Base-by-base conservation (phyloP, 75 land plant genomes). In the Larix kaempferi region DNA sequence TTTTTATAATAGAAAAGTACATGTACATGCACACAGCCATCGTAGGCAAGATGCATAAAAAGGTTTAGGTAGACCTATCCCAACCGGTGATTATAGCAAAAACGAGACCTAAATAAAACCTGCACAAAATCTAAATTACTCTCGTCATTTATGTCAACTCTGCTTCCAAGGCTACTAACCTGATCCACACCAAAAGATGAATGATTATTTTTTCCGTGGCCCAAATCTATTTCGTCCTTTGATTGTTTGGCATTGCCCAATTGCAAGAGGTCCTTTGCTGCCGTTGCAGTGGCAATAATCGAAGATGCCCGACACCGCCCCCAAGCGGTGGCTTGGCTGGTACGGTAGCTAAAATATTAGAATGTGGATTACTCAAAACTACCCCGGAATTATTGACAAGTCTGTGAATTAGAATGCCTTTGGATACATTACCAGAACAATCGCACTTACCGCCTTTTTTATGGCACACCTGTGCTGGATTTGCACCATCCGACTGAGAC, bases 101-200 rank as follows among this genome's bases (percentile, higher is more conserved):
- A 54, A 69, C 73, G 41, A 69, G 73, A 49, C 54, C 54, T 49
- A 10, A 49, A n/a, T 23, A 69, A 69, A 69, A 35, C 35, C 69
- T 65, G 69, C n/a, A 65, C 39, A 65, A 41, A 65, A 3, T 69
- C 13, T 25, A n/a, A 39, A 41, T 39, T 41, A 17, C 7, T 69
- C 14, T 35, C 14, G 13, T 41, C 73, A 21, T 69, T n/a, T 41
- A 23, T n/a, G 52, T 21, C 73, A 69, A 21, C 41, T 41, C 25
- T 39, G 23, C 11, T 69, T 39, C 11, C 21, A 10, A 5, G 44
- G n/a, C 11, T 49, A 49, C 12, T 49, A 49, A 49, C 12, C 54
- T 49, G 54, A 49, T 49, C 54, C 54, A 1, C 54, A 1, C 54
- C 54, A 49, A 10, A 49, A 49, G 54, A 49, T 11, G 11, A 49